phyloP scores from a whole-genome alignment of 768 basidiomycete genomes.

The Russula ochroleuca region DNA sequence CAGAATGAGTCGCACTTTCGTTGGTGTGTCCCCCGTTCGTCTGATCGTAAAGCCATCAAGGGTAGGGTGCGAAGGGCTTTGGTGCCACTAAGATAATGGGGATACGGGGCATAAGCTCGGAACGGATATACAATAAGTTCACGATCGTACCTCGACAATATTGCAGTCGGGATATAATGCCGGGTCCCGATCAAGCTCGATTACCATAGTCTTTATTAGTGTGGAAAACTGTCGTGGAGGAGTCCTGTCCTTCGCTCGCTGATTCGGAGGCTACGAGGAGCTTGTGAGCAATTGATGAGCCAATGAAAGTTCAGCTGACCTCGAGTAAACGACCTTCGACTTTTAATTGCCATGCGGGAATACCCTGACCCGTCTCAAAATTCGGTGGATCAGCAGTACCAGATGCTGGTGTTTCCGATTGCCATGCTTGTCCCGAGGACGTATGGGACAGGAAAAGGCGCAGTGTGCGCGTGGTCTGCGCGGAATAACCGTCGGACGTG shows the following conservation, averaged over 20 bases:
- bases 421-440: slow-evolving; percentile 82
- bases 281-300: slow-evolving; percentile 3
- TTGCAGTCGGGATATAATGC: slow-evolving; percentile 78
- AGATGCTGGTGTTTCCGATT: slow-evolving; percentile 43
- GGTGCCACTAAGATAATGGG: slow-evolving; percentile 52
- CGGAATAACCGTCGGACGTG: background rate
- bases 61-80: slow-evolving; percentile 50
- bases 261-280: slow-evolving; percentile 48
- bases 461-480: slow-evolving; percentile 77
- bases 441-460: slow-evolving; percentile 87
- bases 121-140: background rate
- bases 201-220: slow-evolving; percentile 74
- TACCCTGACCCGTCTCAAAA: slow-evolving; percentile 81
- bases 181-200: slow-evolving; percentile 86
- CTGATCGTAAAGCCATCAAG: slow-evolving; percentile 86
- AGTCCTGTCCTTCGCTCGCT: slow-evolving; percentile 57
- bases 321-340: slow-evolving; percentile 85
- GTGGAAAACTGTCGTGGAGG: slow-evolving; percentile 78
- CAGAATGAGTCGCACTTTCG: slow-evolving; percentile 77
- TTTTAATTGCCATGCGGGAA: slow-evolving; percentile 84
- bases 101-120: background rate
- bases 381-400: slow-evolving; percentile 44
- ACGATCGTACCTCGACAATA: slow-evolving; percentile 72
- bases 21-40: slow-evolving; percentile 72
- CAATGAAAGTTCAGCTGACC: slow-evolving; percentile 39